Evolutionary conservation across 208 protist genomes (phyloP), one percentile per base, ranked within the genome.

Genomic region (Trypanosoma cruzi): DNA sequence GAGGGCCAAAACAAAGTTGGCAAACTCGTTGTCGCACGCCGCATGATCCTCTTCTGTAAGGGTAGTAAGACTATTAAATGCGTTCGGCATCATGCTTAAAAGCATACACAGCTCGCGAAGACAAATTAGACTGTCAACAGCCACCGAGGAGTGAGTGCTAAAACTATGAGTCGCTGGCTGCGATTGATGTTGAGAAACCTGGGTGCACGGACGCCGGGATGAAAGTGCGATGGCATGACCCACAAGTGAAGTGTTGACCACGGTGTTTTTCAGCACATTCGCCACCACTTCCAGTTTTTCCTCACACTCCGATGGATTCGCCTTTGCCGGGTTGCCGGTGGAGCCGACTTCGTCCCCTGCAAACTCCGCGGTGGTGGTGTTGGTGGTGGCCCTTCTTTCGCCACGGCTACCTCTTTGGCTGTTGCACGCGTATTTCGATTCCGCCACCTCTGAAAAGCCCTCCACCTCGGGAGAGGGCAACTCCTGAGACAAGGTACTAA

Each of bases 21-120:
- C 65, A 49, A 96, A 77, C 14, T 81, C 63, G 44, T 75, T 68
- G 52, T 92, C 88, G 36, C 80, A 84, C 46, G 49, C 60, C 13
- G 71, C 64, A 69, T 90, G 87, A 34, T 93, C 84, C 13, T 90
- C 81, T 0, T 68, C 61, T 13, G 77, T 83, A 40, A 93, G 67
- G 26, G 29, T 60, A 29, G 75, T 71, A 57, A 93, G 73, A 63
- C 82, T 77, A 32, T 24, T 66, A 82, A 85, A 96, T 20, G 77
- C 79, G 14, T 71, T 71, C 11, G 90, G 90, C 44, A 96, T 71
- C 40, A 78, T 62, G 44, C 60, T 80, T 8, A 96, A 68, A 29
- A 92, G 49, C 62, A 85, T 69, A 66, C 85, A 90, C 31, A 92
- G 64, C 68, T 96, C 90, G 24, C 79, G 66, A 64, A 96, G 75